Evolutionary conservation across 306 rosid genomes (phyloP).

Genomic region (Vigna nakashimae): DNA sequence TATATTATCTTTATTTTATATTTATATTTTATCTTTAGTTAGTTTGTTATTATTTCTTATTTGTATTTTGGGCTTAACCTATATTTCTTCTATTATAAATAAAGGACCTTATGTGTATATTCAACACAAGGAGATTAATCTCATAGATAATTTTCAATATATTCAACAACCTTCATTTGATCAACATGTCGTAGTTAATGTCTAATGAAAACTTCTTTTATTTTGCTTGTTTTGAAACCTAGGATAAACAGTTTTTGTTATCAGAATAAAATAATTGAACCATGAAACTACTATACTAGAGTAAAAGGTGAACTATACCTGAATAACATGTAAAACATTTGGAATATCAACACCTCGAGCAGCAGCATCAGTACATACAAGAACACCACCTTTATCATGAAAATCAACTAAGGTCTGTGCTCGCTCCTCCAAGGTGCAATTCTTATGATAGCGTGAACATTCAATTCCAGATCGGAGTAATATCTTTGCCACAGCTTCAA

Average conservation of each 20-base stretch:
- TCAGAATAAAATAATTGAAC: constrained; percentile 13
- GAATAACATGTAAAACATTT: constrained; percentile 87
- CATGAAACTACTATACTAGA: constrained; percentile 4
- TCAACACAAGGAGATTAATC: too few relatives aligned
- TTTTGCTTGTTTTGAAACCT: constrained; percentile 13
- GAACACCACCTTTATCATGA: constrained; percentile 84
- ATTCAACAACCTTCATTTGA: neutral
- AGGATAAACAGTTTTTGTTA: neutral
- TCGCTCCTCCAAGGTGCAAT: constrained; percentile 87
- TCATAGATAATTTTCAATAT: too few relatives aligned
- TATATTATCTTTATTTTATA: too few relatives aligned
- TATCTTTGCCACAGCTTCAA: constrained; percentile 83
- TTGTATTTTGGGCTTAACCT: too few relatives aligned
- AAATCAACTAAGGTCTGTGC: constrained; percentile 74
- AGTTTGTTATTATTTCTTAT: too few relatives aligned
- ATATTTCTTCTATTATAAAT: too few relatives aligned
- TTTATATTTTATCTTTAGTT: too few relatives aligned
- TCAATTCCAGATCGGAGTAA: constrained; percentile 67
- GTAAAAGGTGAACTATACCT: constrained; percentile 59
- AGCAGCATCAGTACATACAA: constrained; percentile 97
- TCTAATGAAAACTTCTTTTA: constrained; percentile 12
- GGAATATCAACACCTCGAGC: constrained; percentile 96
- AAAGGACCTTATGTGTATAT: too few relatives aligned
- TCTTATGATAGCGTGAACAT: constrained; percentile 83
- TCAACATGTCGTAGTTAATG: constrained; percentile 5